Base-by-base conservation (phyloP, 192 early-diverging fungal species). In the Entomortierella parvispora region DNA sequence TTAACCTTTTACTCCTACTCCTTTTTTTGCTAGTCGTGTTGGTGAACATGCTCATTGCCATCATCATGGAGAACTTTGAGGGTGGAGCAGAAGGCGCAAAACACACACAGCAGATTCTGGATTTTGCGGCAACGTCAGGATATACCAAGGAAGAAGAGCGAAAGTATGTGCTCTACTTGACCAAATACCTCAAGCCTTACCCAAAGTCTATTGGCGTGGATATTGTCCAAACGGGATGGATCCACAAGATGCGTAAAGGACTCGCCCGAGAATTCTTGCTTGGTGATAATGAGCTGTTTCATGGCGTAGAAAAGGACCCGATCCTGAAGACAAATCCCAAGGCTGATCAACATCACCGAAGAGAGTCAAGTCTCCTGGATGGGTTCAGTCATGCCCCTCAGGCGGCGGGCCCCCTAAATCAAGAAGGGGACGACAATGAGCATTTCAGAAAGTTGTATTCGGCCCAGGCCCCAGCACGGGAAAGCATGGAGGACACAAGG, bases 51-150 rank as follows among this genome's bases (percentile, higher is more conserved):
- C 80, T 89, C 25, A 88, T 89, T 59, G 86, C 86, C n/a, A 82
- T 89, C 43, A 69, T 89, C 22, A 85, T 86, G 82, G 88, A 89
- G 62, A 89, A 89, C 54, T 89, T 89, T 68, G 88, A 86, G 47
- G 86, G 81, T 5, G 65, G 61, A 8, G 81, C 78, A 0, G 88
- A 89, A 65, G 82, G 82, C 45, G 82, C 83, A 12, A 89, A 86
- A 58, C 80, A 81, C 23, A 63, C 79, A 42, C 79, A 77, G 8
- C 88, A 89, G 63, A 63, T 89, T 18, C 50, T 79, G 42, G 68
- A 79, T 44, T 88, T 71, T 56, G 68, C 80, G 2, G 18, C 66
- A 12, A 81, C 71, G 42, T 65, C 77, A 25, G 71, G 76, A 17
- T 60, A 58, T 20, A 51, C 69, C 28, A 62, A 68, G 22, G 63